phyloP scores from a whole-genome alignment of 1,284 basidiomycete species.

The Fomitiporia mediterranea region DNA sequence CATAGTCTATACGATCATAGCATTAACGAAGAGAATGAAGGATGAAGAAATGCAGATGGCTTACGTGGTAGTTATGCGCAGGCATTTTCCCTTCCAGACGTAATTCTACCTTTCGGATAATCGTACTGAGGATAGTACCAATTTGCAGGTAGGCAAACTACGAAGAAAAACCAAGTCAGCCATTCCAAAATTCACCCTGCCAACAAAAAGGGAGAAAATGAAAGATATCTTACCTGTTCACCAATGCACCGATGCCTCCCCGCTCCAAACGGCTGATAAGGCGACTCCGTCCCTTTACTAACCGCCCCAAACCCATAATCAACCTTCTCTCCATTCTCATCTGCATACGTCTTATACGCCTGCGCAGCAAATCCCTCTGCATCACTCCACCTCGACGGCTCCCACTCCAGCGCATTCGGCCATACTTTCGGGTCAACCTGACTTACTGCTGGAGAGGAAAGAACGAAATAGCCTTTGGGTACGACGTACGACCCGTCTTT shows the following conservation, averaged over 20 bases:
- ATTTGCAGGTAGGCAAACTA: constrained; percentile 96
- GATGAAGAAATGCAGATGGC: too few relatives aligned
- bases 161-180: constrained; percentile 19
- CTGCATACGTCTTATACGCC: constrained; percentile 70
- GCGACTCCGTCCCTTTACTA: constrained; percentile 87
- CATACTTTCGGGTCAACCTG: constrained; percentile 88
- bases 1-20: constrained; percentile 48
- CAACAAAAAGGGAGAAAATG: constrained; percentile 1
- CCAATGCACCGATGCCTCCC: constrained; percentile 94
- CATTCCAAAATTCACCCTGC: constrained; percentile 12
- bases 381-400: constrained; percentile 84
- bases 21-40: background rate
- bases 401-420: constrained; percentile 71
- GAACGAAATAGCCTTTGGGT: constrained; percentile 87
- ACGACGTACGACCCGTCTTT: constrained; percentile 77
- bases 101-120: constrained; percentile 78
- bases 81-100: constrained; percentile 68
- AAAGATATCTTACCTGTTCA: constrained; percentile 61
- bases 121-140: constrained; percentile 75
- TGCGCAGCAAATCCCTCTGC: constrained; percentile 70
- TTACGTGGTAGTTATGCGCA: constrained; percentile 83
- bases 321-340: constrained; percentile 79
- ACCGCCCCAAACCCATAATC: constrained; percentile 96
- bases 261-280: constrained; percentile 96
- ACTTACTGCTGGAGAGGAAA: constrained; percentile 86